Evolutionary conservation across 2,329 filamentous ascomycete species (phyloP), one percentile per base, ranked within the genome.

Genomic region (Verticillium dahliae): DNA sequence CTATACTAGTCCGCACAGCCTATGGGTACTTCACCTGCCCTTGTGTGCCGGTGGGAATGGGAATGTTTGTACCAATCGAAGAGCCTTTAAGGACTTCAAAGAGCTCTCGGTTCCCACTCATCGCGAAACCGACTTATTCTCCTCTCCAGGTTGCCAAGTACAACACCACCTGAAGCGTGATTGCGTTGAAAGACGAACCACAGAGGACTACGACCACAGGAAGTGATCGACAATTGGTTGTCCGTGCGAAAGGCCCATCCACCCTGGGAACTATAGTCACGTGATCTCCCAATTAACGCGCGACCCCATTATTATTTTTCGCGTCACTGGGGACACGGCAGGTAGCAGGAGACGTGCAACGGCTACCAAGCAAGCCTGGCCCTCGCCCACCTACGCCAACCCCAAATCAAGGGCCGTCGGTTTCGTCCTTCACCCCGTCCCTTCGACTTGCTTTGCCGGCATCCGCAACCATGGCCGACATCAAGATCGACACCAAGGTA

Each of bases 401-500:
- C 27, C 18, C 45, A 72, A 71, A 68, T 71, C 72, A 3, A 7
- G 18, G 18, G 27, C 27, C 18, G n/a, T 18, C 22, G 45, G 45
- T 27, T 27, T 52, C 45, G 45, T 52, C 45, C 45, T 56, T 35
- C 33, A 35, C 52, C 52, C 34, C 54, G 13, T 34, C 33, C 54
- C 27, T n/a, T 14, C 54, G 33, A 56, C 54, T 56, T 56, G 54
- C 54, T 56, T 56, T 22, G 54, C 54, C 54, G 33, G 33, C 54
- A 34, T 56, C 18, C 31, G 27, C 73, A 75, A 80, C 73, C 75
- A 87, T 87, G 86, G 83, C 82, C 73, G 91, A 96, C 78, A 96
- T 99, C 80, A 91, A 91, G 80, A 97, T 99, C 81, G 93, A 98
- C 81, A 91, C 89, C 80, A 89, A 90, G 76, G 82, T 88, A 75